Evolutionary conservation across 2,329 filamentous ascomycete genomes (phyloP).

Genomic region (Pezicula carpinea): DNA sequence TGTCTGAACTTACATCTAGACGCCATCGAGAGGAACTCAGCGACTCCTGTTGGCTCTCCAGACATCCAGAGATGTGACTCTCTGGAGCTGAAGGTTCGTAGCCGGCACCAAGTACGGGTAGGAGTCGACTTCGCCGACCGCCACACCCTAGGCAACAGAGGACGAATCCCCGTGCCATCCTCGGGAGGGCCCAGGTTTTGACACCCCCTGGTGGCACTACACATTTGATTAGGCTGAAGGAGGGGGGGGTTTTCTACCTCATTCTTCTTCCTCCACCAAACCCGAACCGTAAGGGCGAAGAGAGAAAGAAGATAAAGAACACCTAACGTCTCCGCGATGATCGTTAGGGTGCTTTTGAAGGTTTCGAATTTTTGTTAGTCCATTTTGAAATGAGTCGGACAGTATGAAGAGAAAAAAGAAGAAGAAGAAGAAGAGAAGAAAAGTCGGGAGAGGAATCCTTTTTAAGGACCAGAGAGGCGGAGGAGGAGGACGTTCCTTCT

Average conservation of each 20-base stretch:
- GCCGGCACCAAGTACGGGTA: slow-evolving; percentile 3
- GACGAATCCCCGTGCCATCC: background rate
- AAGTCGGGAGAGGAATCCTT: too few relatives aligned
- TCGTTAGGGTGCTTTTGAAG: too few relatives aligned
- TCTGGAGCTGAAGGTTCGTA: slow-evolving; percentile 4
- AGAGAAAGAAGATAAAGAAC: background rate
- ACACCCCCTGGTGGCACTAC: background rate
- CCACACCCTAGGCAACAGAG: background rate
- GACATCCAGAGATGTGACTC: slow-evolving; percentile 1
- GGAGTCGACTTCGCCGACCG: slow-evolving; percentile 4
- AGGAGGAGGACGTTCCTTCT: too few relatives aligned
- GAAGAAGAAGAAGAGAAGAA: too few relatives aligned
- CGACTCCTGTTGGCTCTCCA: slow-evolving; percentile 4
- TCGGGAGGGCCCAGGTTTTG: background rate
- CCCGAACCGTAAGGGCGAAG: too few relatives aligned
- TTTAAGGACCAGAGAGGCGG: too few relatives aligned
- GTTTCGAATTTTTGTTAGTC: too few relatives aligned
- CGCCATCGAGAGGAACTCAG: background rate
- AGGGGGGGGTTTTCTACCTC: background rate
- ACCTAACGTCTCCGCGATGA: background rate
- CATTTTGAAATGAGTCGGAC: too few relatives aligned
- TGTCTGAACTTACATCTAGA: background rate
- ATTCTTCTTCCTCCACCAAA: too few relatives aligned
- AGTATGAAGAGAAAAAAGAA: too few relatives aligned
- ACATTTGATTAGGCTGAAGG: background rate